Percentiles rank a stretch among this genome's conserved stretches.
These are phyloP conservation scores for Vitis cinerea DNA, from an alignment of 164 flowering plant genomes.

Conservation along the genomic window DNA sequence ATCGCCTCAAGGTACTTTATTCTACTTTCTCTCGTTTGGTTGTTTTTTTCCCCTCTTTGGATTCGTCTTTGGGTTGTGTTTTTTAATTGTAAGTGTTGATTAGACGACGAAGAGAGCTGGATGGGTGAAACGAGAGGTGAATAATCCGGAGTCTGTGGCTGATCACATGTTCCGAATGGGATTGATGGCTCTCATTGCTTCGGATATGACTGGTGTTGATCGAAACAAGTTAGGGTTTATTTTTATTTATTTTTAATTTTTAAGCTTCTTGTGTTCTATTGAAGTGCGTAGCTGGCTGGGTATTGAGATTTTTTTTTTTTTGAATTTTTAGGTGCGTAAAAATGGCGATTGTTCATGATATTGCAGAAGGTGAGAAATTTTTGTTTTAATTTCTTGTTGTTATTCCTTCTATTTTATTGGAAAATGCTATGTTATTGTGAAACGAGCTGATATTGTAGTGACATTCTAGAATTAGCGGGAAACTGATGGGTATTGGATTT, in stretches of 20 bases:
- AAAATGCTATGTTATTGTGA: too few species aligned
- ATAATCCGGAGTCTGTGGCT: conserved; percentile 82
- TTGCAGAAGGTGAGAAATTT: conserved; percentile 77
- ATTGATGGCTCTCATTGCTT: conserved; percentile 79
- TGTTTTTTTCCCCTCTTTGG: background rate
- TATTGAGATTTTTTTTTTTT: background rate
- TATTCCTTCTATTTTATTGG: too few species aligned
- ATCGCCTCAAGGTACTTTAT: conserved; percentile 57
- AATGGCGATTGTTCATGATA: conserved; percentile 97
- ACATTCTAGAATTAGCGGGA: too few species aligned
- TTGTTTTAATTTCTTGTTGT: background rate
- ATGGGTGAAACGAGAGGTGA: conserved; percentile 67
- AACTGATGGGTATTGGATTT: too few species aligned
- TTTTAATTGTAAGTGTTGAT: background rate
- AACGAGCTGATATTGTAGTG: too few species aligned
- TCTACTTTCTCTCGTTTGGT: background rate
- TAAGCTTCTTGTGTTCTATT: background rate
- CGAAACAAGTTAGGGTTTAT: conserved; percentile 64
- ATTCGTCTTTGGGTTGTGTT: background rate
- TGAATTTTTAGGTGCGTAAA: conserved; percentile 68
- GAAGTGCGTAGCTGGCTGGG: background rate
- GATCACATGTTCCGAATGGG: conserved; percentile 99
- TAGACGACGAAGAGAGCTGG: conserved; percentile 94
- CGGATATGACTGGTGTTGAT: conserved; percentile 78
- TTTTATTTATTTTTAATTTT: conserved; percentile 1